Percentiles rank a stretch among this genome's conserved stretches.
phyloP scores from a whole-genome alignment of 345 rosid species.

The Jatropha curcas region DNA sequence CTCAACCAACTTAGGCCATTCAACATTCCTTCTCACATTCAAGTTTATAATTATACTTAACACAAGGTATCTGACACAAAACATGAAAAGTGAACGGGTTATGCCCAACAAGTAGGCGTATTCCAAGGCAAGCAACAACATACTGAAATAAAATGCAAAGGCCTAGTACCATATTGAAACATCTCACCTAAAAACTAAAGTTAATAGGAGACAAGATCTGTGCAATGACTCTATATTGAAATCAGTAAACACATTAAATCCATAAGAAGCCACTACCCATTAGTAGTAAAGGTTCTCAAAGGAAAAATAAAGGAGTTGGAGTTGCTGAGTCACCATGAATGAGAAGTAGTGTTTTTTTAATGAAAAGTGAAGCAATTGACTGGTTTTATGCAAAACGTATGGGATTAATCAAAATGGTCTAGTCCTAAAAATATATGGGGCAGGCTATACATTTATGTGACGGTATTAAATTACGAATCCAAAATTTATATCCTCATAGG shows the following conservation, averaged over 20 bases:
- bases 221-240: neutral
- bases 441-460: neutral
- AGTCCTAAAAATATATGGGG: neutral
- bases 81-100: neutral
- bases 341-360: no score
- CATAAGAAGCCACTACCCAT: no score
- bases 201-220: neutral
- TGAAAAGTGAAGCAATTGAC: no score
- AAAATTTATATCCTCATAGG: neutral
- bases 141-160: neutral
- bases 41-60: neutral
- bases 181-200: neutral
- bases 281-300: no score
- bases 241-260: no score
- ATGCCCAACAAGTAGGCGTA: slow-evolving; percentile 2
- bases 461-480: neutral
- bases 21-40: neutral
- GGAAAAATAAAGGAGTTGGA: no score
- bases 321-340: no score
- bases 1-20: neutral
- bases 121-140: neutral
- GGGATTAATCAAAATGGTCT: neutral
- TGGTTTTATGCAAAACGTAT: neutral
- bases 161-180: neutral
- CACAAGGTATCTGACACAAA: neutral